Evolutionary conservation across 176 grass and related monocot species (phyloP).

Genomic region (Poa pratensis): DNA sequence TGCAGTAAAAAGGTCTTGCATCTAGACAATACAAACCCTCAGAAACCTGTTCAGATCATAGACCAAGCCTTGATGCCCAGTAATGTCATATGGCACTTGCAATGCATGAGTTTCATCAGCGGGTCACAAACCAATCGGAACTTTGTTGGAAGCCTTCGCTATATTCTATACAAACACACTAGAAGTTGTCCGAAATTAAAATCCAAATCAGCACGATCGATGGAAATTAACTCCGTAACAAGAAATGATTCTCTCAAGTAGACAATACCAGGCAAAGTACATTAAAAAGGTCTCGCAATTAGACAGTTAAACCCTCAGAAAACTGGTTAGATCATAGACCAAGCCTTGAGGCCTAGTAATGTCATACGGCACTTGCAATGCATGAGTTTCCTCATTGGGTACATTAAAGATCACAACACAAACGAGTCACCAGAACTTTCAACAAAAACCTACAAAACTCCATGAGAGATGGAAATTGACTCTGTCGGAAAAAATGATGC

Average conservation of each 20-base stretch:
- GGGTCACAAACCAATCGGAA: background rate
- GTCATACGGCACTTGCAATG: conserved; percentile 37
- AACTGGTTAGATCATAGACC: conserved; percentile 8
- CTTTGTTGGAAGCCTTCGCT: background rate
- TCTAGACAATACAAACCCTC: background rate
- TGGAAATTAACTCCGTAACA: background rate
- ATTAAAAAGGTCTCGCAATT: background rate
- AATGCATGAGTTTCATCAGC: conserved; percentile 24
- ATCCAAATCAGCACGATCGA: background rate
- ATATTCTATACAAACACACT: background rate
- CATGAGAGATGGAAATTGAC: background rate
- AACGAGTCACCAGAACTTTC: background rate
- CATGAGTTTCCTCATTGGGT: conserved; percentile 28
- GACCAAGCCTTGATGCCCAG: background rate
- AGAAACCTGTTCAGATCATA: conserved; percentile 27
- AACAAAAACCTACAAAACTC: background rate
- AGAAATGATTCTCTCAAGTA: conserved; percentile 14
- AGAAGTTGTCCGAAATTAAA: background rate
- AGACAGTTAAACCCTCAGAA: conserved; percentile 13
- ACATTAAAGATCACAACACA: background rate
- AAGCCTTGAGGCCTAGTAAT: conserved; percentile 9
- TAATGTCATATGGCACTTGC: conserved; percentile 35
- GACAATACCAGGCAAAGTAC: background rate
- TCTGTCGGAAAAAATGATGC: conserved; percentile 16
- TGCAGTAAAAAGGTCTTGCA: background rate